Evolutionary conservation across 2,329 filamentous ascomycete species (phyloP), one percentile per base, ranked within the genome.

Genomic region (Fusarium coffeatum): DNA sequence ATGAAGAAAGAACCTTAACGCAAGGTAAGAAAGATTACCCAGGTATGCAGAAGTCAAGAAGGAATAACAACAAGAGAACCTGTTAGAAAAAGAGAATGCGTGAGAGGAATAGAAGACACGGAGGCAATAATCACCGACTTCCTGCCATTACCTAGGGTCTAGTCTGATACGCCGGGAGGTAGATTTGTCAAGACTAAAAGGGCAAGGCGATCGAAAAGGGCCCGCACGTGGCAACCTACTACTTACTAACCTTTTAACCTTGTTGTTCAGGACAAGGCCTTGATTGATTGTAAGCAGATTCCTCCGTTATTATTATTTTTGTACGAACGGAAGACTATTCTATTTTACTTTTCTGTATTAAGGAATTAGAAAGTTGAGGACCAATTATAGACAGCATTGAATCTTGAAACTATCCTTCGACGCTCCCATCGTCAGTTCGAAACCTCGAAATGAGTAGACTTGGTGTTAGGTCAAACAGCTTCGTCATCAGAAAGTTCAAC

Each of bases 211-310:
- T 51, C 22, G 34, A 25, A 51, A 64, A 67, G 70, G 64, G 62
- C 71, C 71, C 71, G 77, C 78, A 79, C 76, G 78, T 79, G 76
- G 74, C 72, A 75, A 67, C 66, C 62, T 59, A 58, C 54, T 71
- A 70, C 64, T 60, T 71, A 71, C 64, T 60, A 75, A 66, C 66
- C 62, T 59, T 59, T 59, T 54, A 71, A 72, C 64, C 64, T 57
- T 63, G 51, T n/a, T 23, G 20, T 23, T 18, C 22, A 37, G 25
- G 34, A 45, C 53, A 34, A 11, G 49, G 20, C 20, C 40, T 28
- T 53, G 23, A 42, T 42, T 42, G n/a, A 41, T 42, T 22, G n/a
- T 53, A 53, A 28, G 37, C 22, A 37, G 22, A 3, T 37, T 37
- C 34, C 34, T 37, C 34, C 18, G 34, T 37, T n/a, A 12, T 37